Percentiles rank a stretch among this genome's conserved stretches.
phyloP scores from a whole-genome alignment of 1,284 basidiomycete species.

The Cryptococcus sp. region DNA sequence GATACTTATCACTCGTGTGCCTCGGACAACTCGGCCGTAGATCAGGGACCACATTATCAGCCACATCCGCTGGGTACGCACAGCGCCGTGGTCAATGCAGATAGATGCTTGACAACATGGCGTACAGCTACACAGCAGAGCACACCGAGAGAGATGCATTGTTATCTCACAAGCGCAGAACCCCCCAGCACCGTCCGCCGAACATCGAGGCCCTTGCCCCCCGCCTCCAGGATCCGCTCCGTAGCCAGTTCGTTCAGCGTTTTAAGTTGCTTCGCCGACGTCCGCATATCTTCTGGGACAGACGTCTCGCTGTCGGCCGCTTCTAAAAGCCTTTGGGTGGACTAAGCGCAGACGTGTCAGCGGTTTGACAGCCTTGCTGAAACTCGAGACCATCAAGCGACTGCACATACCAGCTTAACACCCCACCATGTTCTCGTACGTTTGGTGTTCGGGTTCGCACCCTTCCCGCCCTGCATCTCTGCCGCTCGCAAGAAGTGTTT shows the following conservation, averaged over 20 bases:
- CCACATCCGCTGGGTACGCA: too few relatives aligned
- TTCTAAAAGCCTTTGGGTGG: constrained; percentile 57
- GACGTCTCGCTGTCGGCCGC: constrained; percentile 46
- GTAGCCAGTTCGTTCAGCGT: constrained; percentile 68
- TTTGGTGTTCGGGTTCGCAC: constrained; percentile 19
- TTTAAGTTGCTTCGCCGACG: constrained; percentile 54
- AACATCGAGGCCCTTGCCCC: constrained; percentile 26
- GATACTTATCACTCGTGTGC: too few relatives aligned
- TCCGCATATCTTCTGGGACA: constrained; percentile 58
- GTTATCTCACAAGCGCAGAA: neutral
- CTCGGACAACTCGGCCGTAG: too few relatives aligned
- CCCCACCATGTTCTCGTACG: constrained; percentile 69
- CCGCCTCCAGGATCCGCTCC: constrained; percentile 56
- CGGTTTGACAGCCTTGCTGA: neutral
- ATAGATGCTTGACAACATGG: too few relatives aligned
- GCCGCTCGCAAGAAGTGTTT: constrained; percentile 77
- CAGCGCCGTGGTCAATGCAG: too few relatives aligned
- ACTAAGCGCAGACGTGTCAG: constrained; percentile 51
- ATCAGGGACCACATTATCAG: too few relatives aligned
- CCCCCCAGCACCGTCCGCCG: constrained; percentile 44
- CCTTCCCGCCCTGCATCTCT: constrained; percentile 69
- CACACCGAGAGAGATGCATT: too few relatives aligned
- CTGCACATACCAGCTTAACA: constrained; percentile 67
- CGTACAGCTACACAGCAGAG: too few relatives aligned
- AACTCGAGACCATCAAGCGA: too few relatives aligned